These are phyloP conservation scores for Hymenochaete sp. DNA, from an alignment of 1,284 basidiomycete genomes.

Conservation along the genomic window DNA sequence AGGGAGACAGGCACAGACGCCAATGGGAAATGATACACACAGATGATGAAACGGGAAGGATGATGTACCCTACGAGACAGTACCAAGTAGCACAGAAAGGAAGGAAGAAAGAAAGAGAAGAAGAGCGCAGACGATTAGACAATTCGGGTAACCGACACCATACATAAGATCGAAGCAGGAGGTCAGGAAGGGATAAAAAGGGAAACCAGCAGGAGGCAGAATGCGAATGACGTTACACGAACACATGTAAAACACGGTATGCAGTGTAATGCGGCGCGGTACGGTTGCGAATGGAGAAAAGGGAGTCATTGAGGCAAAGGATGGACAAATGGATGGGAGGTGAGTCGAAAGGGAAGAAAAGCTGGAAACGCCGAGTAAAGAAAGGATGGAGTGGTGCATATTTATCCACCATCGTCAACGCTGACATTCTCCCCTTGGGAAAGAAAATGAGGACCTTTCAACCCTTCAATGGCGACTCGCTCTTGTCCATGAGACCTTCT, in stretches of 20 bases:
- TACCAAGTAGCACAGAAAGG: too few relatives aligned
- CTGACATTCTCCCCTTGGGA: too few relatives aligned
- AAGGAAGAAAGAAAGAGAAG: too few relatives aligned
- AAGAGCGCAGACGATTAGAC: too few relatives aligned
- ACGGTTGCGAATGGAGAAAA: background rate
- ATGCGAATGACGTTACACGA: background rate
- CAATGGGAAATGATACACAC: background rate
- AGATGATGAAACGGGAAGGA: background rate
- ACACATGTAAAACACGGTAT: too few relatives aligned
- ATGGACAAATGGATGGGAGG: background rate
- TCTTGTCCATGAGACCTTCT: conserved; percentile 67
- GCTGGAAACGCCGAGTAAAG: background rate
- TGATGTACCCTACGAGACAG: too few relatives aligned
- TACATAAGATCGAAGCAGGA: background rate
- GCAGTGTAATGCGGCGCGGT: background rate
- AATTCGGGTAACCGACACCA: too few relatives aligned
- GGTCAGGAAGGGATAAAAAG: background rate
- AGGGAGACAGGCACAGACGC: background rate
- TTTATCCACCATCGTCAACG: too few relatives aligned
- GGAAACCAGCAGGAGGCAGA: background rate
- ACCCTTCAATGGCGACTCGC: conserved; percentile 58
- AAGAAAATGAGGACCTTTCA: too few relatives aligned
- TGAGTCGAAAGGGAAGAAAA: background rate
- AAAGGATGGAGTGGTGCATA: background rate
- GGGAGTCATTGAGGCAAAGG: background rate